Percentiles rank a stretch among this genome's conserved stretches.
These are phyloP conservation scores for Sporothrix phasma DNA, from an alignment of 2,329 filamentous ascomycete species.

Conservation along the genomic window DNA sequence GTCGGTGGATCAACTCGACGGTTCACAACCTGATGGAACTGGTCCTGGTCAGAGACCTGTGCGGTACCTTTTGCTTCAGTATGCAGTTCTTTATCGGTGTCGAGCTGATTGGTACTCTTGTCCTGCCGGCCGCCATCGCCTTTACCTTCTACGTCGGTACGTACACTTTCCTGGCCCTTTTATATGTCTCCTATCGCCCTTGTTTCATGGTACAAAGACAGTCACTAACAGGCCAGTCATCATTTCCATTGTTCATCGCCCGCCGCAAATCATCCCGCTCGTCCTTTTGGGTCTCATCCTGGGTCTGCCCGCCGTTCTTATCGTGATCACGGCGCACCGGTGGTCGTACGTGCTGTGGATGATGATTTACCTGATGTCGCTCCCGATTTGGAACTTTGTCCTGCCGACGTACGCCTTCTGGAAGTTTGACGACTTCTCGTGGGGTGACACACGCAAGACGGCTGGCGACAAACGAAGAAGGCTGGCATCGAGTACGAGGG, in stretches of 20 bases:
- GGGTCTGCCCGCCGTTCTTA: constrained; percentile 83
- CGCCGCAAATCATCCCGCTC: constrained; percentile 79
- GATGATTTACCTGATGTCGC: constrained; percentile 84
- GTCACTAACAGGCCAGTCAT: constrained; percentile 42
- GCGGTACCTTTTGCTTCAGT: constrained; percentile 98
- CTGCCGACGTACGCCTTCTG: constrained; percentile 92
- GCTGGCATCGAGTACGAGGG: constrained; percentile 80
- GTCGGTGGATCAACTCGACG: constrained; percentile 98
- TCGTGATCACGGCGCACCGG: constrained; percentile 86
- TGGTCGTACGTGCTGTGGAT: constrained; percentile 93
- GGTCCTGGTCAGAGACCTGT: constrained; percentile 87
- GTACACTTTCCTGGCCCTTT: constrained; percentile 43
- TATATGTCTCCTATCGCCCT: not conserved
- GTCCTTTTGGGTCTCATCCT: constrained; percentile 83
- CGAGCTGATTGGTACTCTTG: constrained; percentile 86
- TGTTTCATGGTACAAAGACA: not conserved
- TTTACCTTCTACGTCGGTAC: constrained; percentile 95
- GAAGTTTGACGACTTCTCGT: constrained; percentile 99
- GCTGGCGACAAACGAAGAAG: constrained; percentile 83
- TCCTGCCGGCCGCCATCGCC: constrained; percentile 88
- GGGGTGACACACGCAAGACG: constrained; percentile 96
- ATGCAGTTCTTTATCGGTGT: constrained; percentile 99
- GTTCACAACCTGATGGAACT: constrained; percentile 98
- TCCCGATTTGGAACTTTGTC: constrained; percentile 96
- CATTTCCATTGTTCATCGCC: constrained; percentile 68